Base-by-base conservation (phyloP, 805 yeast genomes). In the Candida oleophila region DNA sequence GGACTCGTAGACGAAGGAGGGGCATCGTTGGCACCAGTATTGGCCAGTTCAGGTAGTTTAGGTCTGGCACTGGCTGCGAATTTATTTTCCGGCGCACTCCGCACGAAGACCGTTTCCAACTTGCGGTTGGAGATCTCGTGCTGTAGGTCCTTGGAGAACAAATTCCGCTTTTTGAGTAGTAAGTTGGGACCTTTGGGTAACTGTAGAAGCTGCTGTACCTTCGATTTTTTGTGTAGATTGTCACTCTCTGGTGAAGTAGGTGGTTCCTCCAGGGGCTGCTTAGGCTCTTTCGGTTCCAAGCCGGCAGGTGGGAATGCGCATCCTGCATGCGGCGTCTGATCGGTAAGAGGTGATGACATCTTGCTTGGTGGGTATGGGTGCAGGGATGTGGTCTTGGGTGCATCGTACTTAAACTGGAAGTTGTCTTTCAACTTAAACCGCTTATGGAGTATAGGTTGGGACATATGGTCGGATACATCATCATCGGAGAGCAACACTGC, bases 71-170 rank as follows among this genome's bases (percentile, higher is more conserved):
- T 21, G 32, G 8, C 21, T 44, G 15, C 38, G 28, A 3, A 28
- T n/a, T 8, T 38, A 28, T 2, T 40, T 34, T 30, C 44, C 35
- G 21, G 15, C 16, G 20, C 32, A 36, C 20, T 34, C 37, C 28
- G 21, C 41, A 34, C 38, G 16, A 28, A 32, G 22, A 19, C 11
- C 4, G 36, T 9, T 18, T 28, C 20, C n/a, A 15, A n/a, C 18
- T 22, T 21, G 22, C 42, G 18, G 15, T 55, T 50, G 14, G 56
- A 48, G 11, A 71, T 53, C 55, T 72, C 77, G 15, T 68, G 44
- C 49, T 71, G 73, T 7, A 72, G 51, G 34, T 71, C 76, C 50
- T 71, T 72, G 18, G 72, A 65, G 44, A 60, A 61, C 1, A 68
- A 49, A 12, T 62, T 45, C 44, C 59, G 65, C 48, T 64, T 65